phyloP scores from a whole-genome alignment of 2,329 filamentous ascomycete species.

The Phaeophleospora eucalypticola region DNA sequence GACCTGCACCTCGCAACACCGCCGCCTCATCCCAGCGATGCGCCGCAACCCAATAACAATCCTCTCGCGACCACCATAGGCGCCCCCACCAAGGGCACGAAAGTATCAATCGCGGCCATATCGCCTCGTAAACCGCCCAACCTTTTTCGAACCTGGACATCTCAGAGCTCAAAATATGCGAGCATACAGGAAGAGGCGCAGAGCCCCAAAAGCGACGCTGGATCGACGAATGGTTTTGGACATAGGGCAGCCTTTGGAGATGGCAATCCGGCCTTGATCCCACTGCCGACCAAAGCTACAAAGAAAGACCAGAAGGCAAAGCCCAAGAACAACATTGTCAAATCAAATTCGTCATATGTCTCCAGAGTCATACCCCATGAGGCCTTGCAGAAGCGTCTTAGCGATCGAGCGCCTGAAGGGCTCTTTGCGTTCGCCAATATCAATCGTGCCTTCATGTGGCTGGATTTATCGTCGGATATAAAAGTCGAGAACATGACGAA shows the following conservation, averaged over 20 bases:
- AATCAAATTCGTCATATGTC: slow-evolving; percentile 97
- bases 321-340: slow-evolving; percentile 96
- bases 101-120: slow-evolving; percentile 71
- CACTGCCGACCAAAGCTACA: slow-evolving; percentile 59
- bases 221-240: slow-evolving; percentile 40
- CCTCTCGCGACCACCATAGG: slow-evolving; percentile 80
- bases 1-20: slow-evolving; percentile 89
- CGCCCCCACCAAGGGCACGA: slow-evolving; percentile 80
- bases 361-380: slow-evolving; percentile 95
- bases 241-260: slow-evolving; percentile 71
- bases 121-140: slow-evolving; percentile 49
- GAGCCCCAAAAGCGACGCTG: slow-evolving; percentile 43
- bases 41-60: slow-evolving; percentile 80
- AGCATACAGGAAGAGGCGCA: slow-evolving; percentile 47
- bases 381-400: slow-evolving; percentile 68
- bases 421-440: slow-evolving; percentile 92
- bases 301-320: slow-evolving; percentile 71
- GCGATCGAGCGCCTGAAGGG: slow-evolving; percentile 73
- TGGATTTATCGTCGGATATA: slow-evolving; percentile 73
- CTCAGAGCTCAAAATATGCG: slow-evolving; percentile 34
- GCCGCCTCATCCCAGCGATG: slow-evolving; percentile 91
- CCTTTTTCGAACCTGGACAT: slow-evolving; percentile 40
- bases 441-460: slow-evolving; percentile 92
- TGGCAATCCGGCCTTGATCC: slow-evolving; percentile 69
- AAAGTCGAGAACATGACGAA: slow-evolving; percentile 92